Conservation (phyloP, 768 basidiomycete genomes). For the Trametes meyenii region DNA sequence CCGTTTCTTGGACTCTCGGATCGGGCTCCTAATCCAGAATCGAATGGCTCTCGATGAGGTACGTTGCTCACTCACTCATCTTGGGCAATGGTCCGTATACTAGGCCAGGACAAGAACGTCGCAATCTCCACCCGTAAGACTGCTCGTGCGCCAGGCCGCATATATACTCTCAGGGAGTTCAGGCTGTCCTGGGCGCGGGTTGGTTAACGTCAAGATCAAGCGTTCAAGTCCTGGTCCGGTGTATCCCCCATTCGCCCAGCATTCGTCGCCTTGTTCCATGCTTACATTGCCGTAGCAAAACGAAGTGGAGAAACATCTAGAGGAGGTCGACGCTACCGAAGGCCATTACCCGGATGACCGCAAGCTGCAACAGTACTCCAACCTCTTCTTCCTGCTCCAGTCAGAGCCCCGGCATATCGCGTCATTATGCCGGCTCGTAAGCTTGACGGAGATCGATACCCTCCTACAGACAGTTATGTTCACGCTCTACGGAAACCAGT, state of each 20-base stretch:
- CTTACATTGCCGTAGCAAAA: constrained; percentile 63
- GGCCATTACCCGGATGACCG: constrained; percentile 95
- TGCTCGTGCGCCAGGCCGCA: too few relatives aligned
- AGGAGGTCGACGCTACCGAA: constrained; percentile 92
- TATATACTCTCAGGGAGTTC: too few relatives aligned
- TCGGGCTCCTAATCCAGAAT: constrained; percentile 97
- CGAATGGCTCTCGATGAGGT: constrained; percentile 97
- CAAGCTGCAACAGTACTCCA: constrained; percentile 93
- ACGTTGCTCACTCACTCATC: neutral
- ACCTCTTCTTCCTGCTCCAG: constrained; percentile 98
- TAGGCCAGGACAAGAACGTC: too few relatives aligned
- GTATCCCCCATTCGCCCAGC: neutral
- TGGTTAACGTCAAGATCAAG: too few relatives aligned
- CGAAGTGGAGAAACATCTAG: constrained; percentile 92
- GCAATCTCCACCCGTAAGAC: too few relatives aligned
- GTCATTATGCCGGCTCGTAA: constrained; percentile 93
- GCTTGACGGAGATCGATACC: constrained; percentile 95
- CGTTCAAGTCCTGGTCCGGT: too few relatives aligned
- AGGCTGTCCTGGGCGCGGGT: too few relatives aligned
- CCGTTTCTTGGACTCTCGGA: constrained; percentile 95
- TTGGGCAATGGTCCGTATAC: neutral
- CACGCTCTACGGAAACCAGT: constrained; percentile 97
- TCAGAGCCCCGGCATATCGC: constrained; percentile 98
- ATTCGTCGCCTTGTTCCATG: constrained; percentile 12
- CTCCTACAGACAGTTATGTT: constrained; percentile 99